These are phyloP conservation scores for Alternaria metachromatica DNA, from an alignment of 2,329 filamentous ascomycete species.

Conservation along the genomic window DNA sequence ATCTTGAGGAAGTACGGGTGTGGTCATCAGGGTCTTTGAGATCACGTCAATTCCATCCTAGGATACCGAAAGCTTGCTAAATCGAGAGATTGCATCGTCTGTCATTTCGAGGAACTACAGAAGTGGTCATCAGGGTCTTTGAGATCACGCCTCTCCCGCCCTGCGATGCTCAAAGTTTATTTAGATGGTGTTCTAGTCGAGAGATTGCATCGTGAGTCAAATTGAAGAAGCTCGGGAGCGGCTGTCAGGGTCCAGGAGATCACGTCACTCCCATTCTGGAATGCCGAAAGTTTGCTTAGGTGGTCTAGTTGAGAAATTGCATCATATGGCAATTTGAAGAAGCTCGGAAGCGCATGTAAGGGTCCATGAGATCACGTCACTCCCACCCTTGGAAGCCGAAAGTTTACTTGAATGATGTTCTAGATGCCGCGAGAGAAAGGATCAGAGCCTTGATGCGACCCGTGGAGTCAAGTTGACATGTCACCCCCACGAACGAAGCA, in stretches of 20 bases:
- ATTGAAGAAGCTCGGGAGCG: background rate
- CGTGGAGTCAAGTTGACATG: background rate
- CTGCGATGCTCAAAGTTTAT: background rate
- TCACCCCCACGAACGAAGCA: background rate
- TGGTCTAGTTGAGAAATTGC: too few relatives aligned
- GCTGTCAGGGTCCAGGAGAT: background rate
- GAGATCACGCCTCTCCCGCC: background rate
- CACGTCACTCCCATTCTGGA: background rate
- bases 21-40: background rate
- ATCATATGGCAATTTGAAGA: background rate
- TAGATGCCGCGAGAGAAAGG: background rate
- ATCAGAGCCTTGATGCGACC: background rate
- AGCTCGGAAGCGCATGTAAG: background rate
- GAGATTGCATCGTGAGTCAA: background rate
- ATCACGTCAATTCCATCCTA: background rate
- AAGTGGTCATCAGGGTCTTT: background rate
- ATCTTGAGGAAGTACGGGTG: too few relatives aligned
- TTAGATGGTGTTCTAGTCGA: background rate
- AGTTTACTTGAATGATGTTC: background rate
- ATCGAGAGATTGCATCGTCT: background rate
- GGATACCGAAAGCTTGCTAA: background rate
- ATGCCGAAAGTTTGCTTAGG: background rate
- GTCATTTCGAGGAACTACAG: background rate
- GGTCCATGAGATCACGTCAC: background rate
- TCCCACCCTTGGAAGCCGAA: background rate